Base-by-base conservation (phyloP, 768 basidiomycete species). In the Zangia roseola region DNA sequence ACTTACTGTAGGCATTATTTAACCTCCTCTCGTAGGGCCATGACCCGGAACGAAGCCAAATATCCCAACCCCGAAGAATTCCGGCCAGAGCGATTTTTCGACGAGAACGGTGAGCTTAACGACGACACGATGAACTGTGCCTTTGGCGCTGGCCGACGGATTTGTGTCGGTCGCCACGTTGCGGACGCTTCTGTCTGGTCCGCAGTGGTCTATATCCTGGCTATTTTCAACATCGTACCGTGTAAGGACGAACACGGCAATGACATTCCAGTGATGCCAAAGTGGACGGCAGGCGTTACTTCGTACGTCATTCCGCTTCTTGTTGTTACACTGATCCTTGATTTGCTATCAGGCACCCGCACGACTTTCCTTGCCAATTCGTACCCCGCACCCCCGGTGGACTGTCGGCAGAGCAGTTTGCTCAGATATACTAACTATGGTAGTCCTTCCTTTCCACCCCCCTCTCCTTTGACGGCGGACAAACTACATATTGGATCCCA, bases 141-240 rank as follows among this genome's bases (percentile, higher is more conserved):
- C 8, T 74, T 63, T 44, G 73, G 73, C 8, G 71, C 68, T 26
- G 73, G 73, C 2, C 59, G 73, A 43, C 56, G 71, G 43, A 56
- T 69, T 8, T 68, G 64, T 25, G 71, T 75, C n/a, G 79, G 77
- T 6, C 60, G 68, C 21, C 46, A 72, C 39, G 56, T 81, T 33
- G 77, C 72, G 5, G 72, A 76, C 17, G 64, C 70, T 1, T 73
- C 70, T 14, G 14, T 76, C 23, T 71, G 69, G 60, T 61, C 69
- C 12, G 67, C 71, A 5, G 69, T 69, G 23, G 62, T 58, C 31
- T 49, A 62, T 25, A 57, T 68, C 10, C 59, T 76, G 23, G 68
- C 72, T 3, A 43, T 65, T 2, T 72, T 74, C 52, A 55, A 55
- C 13, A 70, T 76, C 40, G 47, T 40, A 36, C 69, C 69, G 23